These are phyloP conservation scores for Boehmeria nivea DNA, from an alignment of 306 rosid genomes.

Conservation along the genomic window DNA sequence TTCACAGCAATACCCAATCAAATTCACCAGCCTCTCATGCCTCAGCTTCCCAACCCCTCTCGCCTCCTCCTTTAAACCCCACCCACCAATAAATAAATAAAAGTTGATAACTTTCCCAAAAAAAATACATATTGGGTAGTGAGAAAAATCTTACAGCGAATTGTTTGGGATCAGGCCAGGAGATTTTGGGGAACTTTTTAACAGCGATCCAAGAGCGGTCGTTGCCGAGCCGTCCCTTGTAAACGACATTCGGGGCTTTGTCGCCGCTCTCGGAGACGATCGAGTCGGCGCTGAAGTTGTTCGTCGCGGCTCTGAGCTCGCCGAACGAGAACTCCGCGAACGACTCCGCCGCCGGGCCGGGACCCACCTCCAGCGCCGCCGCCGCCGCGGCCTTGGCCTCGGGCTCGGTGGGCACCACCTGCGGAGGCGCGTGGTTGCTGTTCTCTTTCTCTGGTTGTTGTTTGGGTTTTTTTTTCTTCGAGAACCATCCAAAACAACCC, in stretches of 20 bases:
- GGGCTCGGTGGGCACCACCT: conserved; percentile 9
- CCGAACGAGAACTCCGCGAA: conserved; percentile 71
- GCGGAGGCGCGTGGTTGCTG: conserved; percentile 13
- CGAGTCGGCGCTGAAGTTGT: conserved; percentile 67
- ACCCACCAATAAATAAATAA: neutral
- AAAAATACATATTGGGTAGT: neutral
- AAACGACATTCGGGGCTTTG: conserved; percentile 81
- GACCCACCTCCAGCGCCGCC: conserved; percentile 14
- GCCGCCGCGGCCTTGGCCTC: neutral
- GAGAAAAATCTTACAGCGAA: conserved; percentile 45
- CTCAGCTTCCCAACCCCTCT: conserved; percentile 78
- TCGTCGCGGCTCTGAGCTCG: conserved; percentile 77
- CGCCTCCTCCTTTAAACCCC: conserved; percentile 63
- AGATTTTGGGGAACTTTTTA: conserved; percentile 82
- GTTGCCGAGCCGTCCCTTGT: conserved; percentile 70
- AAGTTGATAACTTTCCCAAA: too few relatives aligned
- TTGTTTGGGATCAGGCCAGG: conserved; percentile 97
- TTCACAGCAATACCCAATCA: conserved; percentile 95
- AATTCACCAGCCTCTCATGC: conserved; percentile 74
- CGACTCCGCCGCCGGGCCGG: conserved; percentile 24
- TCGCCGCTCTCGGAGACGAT: conserved; percentile 94
- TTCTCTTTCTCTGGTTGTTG: conserved; percentile 14
- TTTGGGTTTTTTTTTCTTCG: conserved; percentile 33
- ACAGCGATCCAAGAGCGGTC: conserved; percentile 84
- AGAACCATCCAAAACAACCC: conserved; percentile 70